Evolutionary conservation across 2,329 filamentous ascomycete species (phyloP).

Genomic region (Ophiostoma pallidulum): DNA sequence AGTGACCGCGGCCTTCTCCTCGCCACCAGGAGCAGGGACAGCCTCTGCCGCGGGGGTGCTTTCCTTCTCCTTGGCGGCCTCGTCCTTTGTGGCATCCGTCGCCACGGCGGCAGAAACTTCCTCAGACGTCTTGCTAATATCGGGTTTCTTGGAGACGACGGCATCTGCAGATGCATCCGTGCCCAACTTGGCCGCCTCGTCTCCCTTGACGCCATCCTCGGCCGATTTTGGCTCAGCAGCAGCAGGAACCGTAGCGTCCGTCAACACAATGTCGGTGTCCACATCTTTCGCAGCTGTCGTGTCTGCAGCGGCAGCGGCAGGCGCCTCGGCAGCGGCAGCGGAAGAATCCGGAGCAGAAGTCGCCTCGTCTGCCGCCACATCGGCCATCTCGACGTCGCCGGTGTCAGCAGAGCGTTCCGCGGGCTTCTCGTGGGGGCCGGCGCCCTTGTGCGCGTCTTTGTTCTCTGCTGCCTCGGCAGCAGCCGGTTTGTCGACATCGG

Average conservation of each 20-base stretch:
- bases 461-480: conserved; percentile 17
- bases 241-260: neutral
- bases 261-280: no score
- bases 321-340: neutral
- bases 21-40: no score
- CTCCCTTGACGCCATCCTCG: neutral
- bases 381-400: conserved; percentile 41
- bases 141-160: no score
- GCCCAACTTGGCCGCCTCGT: no score
- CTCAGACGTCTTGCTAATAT: neutral
- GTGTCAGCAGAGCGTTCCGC: conserved; percentile 23
- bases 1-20: no score
- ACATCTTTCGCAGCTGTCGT: no score
- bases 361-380: neutral
- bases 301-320: conserved; percentile 1
- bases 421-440: neutral
- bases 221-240: neutral
- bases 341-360: neutral
- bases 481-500: neutral
- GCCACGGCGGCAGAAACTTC: neutral
- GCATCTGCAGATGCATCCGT: no score
- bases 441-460: neutral
- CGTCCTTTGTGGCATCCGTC: neutral
- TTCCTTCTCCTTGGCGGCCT: neutral
- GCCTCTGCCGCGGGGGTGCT: neutral